A percentile compares a stretch with the other conserved stretches of the same genome.
Evolutionary conservation across 306 rosid species (phyloP).

Genomic region (Quercus agrifolia): DNA sequence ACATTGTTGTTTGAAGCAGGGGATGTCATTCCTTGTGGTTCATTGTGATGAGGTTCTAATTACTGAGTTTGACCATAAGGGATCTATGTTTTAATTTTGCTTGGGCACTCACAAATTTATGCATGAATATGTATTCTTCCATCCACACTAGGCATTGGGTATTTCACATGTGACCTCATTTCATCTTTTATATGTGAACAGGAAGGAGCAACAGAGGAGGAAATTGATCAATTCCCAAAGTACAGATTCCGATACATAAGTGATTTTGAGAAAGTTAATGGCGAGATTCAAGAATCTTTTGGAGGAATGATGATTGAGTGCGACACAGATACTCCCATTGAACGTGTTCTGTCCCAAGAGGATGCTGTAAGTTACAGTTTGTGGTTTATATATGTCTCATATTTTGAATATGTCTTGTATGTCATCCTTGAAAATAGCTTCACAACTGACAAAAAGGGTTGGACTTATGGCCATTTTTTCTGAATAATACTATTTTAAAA

Average conservation of each 20-base stretch:
- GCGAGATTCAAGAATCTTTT: conserved; percentile 49
- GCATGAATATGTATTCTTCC: no score
- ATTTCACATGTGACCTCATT: conserved; percentile 10
- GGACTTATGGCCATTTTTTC: no score
- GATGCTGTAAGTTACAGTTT: conserved; percentile 66
- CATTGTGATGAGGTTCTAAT: no score
- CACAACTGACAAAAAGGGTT: background rate
- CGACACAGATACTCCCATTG: conserved; percentile 38
- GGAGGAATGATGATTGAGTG: conserved; percentile 64
- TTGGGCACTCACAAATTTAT: no score
- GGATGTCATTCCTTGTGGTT: no score
- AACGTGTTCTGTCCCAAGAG: conserved; percentile 49
- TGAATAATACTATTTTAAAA: no score
- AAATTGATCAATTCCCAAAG: conserved; percentile 72
- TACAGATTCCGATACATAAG: conserved; percentile 45
- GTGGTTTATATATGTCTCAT: background rate
- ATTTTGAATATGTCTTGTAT: background rate
- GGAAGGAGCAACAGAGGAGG: conserved; percentile 93
- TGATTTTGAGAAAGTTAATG: conserved; percentile 41
- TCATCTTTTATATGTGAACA: conserved; percentile 35
- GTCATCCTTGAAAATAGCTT: conserved; percentile 3
- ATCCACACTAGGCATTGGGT: background rate
- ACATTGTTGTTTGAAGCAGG: background rate
- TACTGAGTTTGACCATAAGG: no score
- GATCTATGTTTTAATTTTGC: no score